A percentile compares a stretch with the other conserved stretches of the same genome.
Evolutionary conservation across 129 eudicot species (phyloP).

Genomic region (Cynara cardunculus): DNA sequence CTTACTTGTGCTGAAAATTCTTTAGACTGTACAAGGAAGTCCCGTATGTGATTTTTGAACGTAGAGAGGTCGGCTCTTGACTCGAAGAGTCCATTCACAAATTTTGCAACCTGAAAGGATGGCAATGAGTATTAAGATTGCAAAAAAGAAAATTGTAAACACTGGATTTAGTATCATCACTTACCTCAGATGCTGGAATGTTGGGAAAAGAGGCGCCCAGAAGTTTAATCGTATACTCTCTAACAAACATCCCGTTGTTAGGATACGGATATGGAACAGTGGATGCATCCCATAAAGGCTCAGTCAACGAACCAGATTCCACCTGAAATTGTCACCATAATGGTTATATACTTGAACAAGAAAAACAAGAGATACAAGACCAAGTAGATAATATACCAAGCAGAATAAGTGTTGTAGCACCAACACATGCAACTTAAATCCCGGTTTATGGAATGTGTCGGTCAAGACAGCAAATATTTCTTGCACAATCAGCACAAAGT

Average conservation of each 20-base stretch:
- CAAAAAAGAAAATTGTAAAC: background rate
- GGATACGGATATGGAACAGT: conserved; percentile 76
- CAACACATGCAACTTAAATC: conserved; percentile 88
- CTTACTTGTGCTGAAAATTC: conserved; percentile 95
- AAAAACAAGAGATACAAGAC: background rate
- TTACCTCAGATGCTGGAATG: conserved; percentile 84
- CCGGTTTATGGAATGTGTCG: conserved; percentile 97
- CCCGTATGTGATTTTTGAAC: conserved; percentile 89
- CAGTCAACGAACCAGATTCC: conserved; percentile 70
- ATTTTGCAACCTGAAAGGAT: conserved; percentile 69
- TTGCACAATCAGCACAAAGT: conserved; percentile 85
- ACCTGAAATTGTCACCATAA: conserved; percentile 44
- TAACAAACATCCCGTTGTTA: conserved; percentile 72
- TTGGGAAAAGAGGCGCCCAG: conserved; percentile 92
- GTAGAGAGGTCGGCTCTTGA: conserved; percentile 67
- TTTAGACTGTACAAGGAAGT: conserved; percentile 94
- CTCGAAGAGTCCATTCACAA: conserved; percentile 83
- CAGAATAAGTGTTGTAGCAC: conserved; percentile 89
- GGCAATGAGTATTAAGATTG: background rate
- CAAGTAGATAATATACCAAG: conserved; percentile 45
- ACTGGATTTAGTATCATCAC: background rate
- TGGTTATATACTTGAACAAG: background rate
- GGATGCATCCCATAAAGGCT: conserved; percentile 89
- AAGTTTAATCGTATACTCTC: conserved; percentile 86
- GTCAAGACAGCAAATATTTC: conserved; percentile 98